Conservation (phyloP, 805 yeast genomes). For the Allodekkera sacchari region DNA sequence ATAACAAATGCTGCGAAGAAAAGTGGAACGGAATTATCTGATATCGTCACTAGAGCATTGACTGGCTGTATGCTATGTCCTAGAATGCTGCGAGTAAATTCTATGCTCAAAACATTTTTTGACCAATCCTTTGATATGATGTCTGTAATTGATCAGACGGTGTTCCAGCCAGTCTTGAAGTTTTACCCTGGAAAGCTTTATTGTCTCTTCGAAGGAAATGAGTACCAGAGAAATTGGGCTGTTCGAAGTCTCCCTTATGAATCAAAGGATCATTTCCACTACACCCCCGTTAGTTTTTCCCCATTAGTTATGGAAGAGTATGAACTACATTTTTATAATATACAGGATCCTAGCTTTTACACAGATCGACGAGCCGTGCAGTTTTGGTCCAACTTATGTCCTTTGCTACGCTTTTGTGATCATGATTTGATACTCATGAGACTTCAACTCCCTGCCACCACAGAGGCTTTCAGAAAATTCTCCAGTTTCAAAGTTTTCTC, state of each 20-base stretch:
- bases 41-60: conserved; percentile 23
- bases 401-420: conserved; percentile 29
- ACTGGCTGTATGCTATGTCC: conserved; percentile 48
- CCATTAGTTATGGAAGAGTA: conserved; percentile 47
- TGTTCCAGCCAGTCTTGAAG: conserved; percentile 14
- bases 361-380: conserved; percentile 29
- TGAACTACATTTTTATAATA: conserved; percentile 37
- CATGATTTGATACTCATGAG: conserved; percentile 26
- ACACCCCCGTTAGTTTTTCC: conserved; percentile 17
- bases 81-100: conserved; percentile 33
- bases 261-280: conserved; percentile 6
- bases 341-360: conserved; percentile 47
- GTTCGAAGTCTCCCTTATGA: conserved; percentile 20
- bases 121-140: conserved; percentile 25
- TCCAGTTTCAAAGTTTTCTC: conserved; percentile 27
- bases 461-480: conserved; percentile 13
- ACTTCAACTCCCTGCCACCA: conserved; percentile 19
- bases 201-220: conserved; percentile 46
- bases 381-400: conserved; percentile 40
- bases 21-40: conserved; percentile 5
- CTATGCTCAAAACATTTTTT: conserved; percentile 29
- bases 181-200: conserved; percentile 44
- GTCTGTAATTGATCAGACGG: conserved; percentile 6
- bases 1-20: conserved; percentile 12
- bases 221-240: conserved; percentile 42